A percentile compares a stretch with the other conserved stretches of the same genome.
phyloP scores from a whole-genome alignment of 2,329 filamentous ascomycete genomes.

The Aspergillus carbonarius region DNA sequence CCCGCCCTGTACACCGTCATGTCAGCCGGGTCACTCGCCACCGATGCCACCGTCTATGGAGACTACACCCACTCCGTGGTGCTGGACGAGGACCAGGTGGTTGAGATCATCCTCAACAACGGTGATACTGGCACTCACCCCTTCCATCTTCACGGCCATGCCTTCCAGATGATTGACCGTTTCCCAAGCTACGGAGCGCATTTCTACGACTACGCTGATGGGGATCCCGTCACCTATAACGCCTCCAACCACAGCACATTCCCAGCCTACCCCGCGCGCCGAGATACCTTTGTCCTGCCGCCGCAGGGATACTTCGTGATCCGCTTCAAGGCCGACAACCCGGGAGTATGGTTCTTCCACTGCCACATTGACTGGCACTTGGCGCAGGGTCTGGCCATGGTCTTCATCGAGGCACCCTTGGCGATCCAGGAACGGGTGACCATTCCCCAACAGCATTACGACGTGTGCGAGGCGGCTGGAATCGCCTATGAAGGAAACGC shows the following conservation, averaged over 20 bases:
- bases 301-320: conserved; percentile 68
- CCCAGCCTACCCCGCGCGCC: conserved; percentile 59
- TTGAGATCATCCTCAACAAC: conserved; percentile 48
- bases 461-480: conserved; percentile 56
- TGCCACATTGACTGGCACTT: conserved; percentile 82
- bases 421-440: conserved; percentile 60
- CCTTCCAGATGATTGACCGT: conserved; percentile 68
- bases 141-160: conserved; percentile 56
- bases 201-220: conserved; percentile 49
- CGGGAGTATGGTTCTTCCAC: conserved; percentile 69
- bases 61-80: conserved; percentile 57
- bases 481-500: conserved; percentile 67
- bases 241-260: conserved; percentile 40
- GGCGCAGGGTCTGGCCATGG: conserved; percentile 63
- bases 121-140: conserved; percentile 46
- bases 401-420: conserved; percentile 62
- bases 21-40: conserved; percentile 42
- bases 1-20: conserved; percentile 29
- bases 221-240: conserved; percentile 30
- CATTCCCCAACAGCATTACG: conserved; percentile 62
- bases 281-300: conserved; percentile 67
- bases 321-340: conserved; percentile 46
- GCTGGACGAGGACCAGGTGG: conserved; percentile 39
- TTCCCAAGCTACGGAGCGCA: conserved; percentile 57
- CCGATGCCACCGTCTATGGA: conserved; percentile 63